A percentile compares a stretch with the other conserved stretches of the same genome.
phyloP scores from a whole-genome alignment of 2,329 filamentous ascomycete genomes.

The Talaromyces albobiverticillius region DNA sequence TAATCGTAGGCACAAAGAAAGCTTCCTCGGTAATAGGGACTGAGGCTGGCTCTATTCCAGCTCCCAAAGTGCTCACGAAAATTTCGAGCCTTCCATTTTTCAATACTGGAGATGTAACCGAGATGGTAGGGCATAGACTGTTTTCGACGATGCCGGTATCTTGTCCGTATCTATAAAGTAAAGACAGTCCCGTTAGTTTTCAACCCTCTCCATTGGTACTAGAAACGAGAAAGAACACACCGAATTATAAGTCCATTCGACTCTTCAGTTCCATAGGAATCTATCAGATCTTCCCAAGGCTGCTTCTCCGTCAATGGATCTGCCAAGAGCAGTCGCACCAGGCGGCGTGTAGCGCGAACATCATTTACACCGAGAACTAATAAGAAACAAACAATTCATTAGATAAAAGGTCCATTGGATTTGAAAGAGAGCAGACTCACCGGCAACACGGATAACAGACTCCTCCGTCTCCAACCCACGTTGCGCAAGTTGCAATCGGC shows the following conservation, averaged over 20 bases:
- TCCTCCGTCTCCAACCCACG: conserved; percentile 55
- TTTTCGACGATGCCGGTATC: conserved; percentile 46
- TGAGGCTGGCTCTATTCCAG: conserved; percentile 49
- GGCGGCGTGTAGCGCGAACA: conserved; percentile 49
- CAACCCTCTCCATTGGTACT: not conserved
- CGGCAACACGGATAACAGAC: conserved; percentile 55
- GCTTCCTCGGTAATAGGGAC: conserved; percentile 54
- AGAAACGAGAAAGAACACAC: conserved; percentile 40
- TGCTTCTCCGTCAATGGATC: conserved; percentile 65
- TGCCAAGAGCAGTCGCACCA: conserved; percentile 68
- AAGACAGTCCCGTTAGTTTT: not conserved
- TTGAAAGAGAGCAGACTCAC: conserved; percentile 33
- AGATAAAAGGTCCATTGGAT: too few relatives aligned
- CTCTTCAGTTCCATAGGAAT: conserved; percentile 45
- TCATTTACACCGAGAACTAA: conserved; percentile 52
- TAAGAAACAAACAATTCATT: not conserved
- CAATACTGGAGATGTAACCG: conserved; percentile 56
- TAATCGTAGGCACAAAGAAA: conserved; percentile 71
- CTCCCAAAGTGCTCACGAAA: conserved; percentile 53
- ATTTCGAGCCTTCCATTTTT: conserved; percentile 59
- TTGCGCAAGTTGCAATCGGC: conserved; percentile 58
- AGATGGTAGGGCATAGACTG: conserved; percentile 54
- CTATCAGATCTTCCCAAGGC: conserved; percentile 65
- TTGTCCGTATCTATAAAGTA: conserved; percentile 51
- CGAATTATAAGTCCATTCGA: conserved; percentile 62